Conservation (phyloP, 257 asterid genomes). For the Fraxinus pennsylvanica region DNA sequence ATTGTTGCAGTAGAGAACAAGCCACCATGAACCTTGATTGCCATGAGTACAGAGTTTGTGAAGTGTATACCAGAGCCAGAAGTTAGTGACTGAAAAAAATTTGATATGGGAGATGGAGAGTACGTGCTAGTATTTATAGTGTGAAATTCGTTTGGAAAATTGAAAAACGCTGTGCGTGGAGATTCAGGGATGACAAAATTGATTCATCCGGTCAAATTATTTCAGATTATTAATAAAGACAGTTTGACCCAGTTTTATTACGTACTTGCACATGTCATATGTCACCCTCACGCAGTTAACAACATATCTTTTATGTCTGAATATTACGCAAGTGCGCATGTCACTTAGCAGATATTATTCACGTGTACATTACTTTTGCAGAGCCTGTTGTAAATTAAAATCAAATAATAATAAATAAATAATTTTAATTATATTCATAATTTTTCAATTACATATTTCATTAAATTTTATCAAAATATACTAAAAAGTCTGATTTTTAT, state of each 20-base stretch:
- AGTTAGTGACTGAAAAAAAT: not conserved
- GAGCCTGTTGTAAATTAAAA: too few species aligned
- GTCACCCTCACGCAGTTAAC: not conserved
- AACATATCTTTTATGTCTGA: not conserved
- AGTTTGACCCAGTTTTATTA: not conserved
- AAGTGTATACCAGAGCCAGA: not conserved
- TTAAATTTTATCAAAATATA: too few species aligned
- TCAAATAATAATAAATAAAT: too few species aligned
- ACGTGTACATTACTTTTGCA: too few species aligned
- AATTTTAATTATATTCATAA: too few species aligned
- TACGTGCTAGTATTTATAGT: not conserved
- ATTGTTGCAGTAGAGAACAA: constrained; percentile 24
- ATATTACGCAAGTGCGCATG: not conserved
- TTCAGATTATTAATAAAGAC: not conserved
- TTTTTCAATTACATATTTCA: too few species aligned
- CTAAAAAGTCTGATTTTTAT: too few species aligned
- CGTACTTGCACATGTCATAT: not conserved
- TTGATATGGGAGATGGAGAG: not conserved
- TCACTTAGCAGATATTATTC: not conserved
- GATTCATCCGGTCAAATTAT: not conserved
- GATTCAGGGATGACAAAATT: not conserved
- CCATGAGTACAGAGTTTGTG: constrained; percentile 15
- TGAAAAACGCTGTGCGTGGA: not conserved
- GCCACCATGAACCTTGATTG: constrained; percentile 32
- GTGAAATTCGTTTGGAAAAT: not conserved